phyloP scores from a whole-genome alignment of 2,329 filamentous ascomycete genomes.

The Apiospora malaysiana region DNA sequence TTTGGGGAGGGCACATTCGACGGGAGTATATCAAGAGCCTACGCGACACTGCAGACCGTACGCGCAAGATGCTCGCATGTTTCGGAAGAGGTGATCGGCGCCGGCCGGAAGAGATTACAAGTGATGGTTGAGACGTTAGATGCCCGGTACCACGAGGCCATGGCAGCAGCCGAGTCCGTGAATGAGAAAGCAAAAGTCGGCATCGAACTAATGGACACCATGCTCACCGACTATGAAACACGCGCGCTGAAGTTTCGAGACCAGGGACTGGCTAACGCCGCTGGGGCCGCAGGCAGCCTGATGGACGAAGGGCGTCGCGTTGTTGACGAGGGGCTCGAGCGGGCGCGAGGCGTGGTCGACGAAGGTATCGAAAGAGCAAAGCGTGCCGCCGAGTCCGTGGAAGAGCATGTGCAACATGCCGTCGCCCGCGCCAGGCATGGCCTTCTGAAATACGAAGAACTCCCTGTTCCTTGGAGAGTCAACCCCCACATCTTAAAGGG shows the following conservation, averaged over 20 bases:
- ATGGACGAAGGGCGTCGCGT: slow-evolving; percentile 81
- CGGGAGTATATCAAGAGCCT: slow-evolving; percentile 81
- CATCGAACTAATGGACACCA: slow-evolving; percentile 83
- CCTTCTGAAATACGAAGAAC: slow-evolving; percentile 85
- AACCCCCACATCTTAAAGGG: slow-evolving; percentile 92
- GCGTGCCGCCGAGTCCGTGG: slow-evolving; percentile 79
- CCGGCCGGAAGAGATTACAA: slow-evolving; percentile 80
- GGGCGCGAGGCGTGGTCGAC: slow-evolving; percentile 77
- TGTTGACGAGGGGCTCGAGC: slow-evolving; percentile 78
- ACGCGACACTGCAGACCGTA: slow-evolving; percentile 84
- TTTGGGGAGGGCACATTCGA: slow-evolving; percentile 87
- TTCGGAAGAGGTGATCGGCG: slow-evolving; percentile 87
- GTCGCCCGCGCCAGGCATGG: slow-evolving; percentile 77
- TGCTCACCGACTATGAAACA: slow-evolving; percentile 84
- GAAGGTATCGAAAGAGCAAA: slow-evolving; percentile 84
- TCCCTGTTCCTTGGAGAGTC: slow-evolving; percentile 90
- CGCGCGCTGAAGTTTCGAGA: slow-evolving; percentile 81
- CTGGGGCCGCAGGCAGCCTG: slow-evolving; percentile 72
- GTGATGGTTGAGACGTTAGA: slow-evolving; percentile 95
- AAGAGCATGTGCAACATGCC: slow-evolving; percentile 83
- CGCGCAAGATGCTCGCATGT: slow-evolving; percentile 87
- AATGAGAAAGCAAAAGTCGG: slow-evolving; percentile 91
- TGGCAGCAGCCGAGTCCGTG: slow-evolving; percentile 83
- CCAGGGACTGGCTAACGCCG: slow-evolving; percentile 70
- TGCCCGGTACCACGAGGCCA: slow-evolving; percentile 81